A percentile compares a stretch with the other conserved stretches of the same genome.
Evolutionary conservation across 2,329 filamentous ascomycete genomes (phyloP).

Genomic region (Curvularia sp.): DNA sequence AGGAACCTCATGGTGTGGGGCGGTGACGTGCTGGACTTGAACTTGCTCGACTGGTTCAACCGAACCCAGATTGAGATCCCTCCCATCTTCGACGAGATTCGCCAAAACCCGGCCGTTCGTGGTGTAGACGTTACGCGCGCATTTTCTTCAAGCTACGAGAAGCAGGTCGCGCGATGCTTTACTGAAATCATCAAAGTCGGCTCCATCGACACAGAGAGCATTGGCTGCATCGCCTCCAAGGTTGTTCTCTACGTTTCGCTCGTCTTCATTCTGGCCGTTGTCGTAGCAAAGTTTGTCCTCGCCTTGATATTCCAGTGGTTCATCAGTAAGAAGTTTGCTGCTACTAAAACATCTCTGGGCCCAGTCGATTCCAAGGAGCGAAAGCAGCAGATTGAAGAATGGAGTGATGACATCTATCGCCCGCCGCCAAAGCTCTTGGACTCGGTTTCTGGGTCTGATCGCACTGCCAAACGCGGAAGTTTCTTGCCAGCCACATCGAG

Average conservation of each 20-base stretch:
- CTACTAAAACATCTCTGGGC: slow-evolving; percentile 81
- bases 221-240: slow-evolving; percentile 96
- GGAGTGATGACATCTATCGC: slow-evolving; percentile 96
- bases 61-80: slow-evolving; percentile 78
- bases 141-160: slow-evolving; percentile 80
- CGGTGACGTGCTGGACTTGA: slow-evolving; percentile 87
- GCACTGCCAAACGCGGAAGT: slow-evolving; percentile 79
- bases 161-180: slow-evolving; percentile 83
- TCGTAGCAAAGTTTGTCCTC: slow-evolving; percentile 83
- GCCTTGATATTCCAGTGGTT: slow-evolving; percentile 97
- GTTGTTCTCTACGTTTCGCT: slow-evolving; percentile 95
- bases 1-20: slow-evolving; percentile 95
- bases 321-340: slow-evolving; percentile 82
- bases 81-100: slow-evolving; percentile 78
- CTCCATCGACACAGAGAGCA: slow-evolving; percentile 91
- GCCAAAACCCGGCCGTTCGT: slow-evolving; percentile 72
- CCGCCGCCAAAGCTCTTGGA: slow-evolving; percentile 84
- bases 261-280: slow-evolving; percentile 89
- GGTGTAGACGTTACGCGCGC: slow-evolving; percentile 89
- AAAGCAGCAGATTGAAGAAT: slow-evolving; percentile 94
- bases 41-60: slow-evolving; percentile 92
- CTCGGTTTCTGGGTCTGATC: slow-evolving; percentile 69
- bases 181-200: slow-evolving; percentile 95
- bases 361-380: slow-evolving; percentile 80
- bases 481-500: slow-evolving; percentile 94